Conservation (phyloP, 176 grass and related monocot species). For the Rhynchospora tenuis region DNA sequence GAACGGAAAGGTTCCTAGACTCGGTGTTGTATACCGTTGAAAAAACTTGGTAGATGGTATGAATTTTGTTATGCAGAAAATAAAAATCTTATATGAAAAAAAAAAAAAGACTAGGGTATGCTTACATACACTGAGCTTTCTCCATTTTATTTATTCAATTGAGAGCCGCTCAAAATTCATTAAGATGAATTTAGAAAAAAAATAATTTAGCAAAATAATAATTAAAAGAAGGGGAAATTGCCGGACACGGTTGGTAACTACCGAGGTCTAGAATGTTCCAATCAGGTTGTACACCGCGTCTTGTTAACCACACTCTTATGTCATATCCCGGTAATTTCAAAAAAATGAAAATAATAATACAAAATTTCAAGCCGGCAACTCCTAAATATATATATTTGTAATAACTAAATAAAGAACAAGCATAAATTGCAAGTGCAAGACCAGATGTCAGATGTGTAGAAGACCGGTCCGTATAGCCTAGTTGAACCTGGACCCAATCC, state of each 20-base stretch:
- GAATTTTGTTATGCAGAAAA: background rate
- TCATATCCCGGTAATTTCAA: too few species aligned
- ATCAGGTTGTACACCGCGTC: background rate
- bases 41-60: background rate
- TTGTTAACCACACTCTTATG: background rate
- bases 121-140: background rate
- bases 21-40: conserved; percentile 5
- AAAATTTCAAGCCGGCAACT: background rate
- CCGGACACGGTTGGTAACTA: too few species aligned
- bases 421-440: background rate
- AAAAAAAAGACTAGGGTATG: background rate
- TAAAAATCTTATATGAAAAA: background rate
- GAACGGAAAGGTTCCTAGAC: background rate
- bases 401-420: background rate
- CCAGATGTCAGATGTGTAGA: background rate
- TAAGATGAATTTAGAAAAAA: background rate
- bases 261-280: background rate
- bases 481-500: background rate
- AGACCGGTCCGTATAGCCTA: background rate
- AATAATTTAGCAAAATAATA: background rate
- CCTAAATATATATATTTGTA: background rate
- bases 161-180: background rate
- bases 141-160: background rate
- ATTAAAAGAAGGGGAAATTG: background rate
- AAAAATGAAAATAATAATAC: too few species aligned